Evolutionary conservation across 352 stramenopile species (phyloP).

Genomic region (Phytopythium vexans): DNA sequence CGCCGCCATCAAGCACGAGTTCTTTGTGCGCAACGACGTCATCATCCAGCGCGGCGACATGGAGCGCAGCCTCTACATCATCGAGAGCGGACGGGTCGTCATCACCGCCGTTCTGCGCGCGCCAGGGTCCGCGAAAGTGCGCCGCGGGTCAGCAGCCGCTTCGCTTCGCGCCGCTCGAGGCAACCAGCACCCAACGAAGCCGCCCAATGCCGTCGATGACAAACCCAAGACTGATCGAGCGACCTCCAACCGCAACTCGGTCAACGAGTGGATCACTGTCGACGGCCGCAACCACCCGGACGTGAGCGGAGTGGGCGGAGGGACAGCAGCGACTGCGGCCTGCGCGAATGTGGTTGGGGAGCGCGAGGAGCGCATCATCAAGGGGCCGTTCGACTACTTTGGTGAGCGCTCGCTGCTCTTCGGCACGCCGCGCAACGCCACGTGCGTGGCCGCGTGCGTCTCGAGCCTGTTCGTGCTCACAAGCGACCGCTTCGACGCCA

Average conservation of each 20-base stretch:
- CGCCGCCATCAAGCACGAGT: conserved; percentile 62
- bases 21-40: conserved; percentile 71
- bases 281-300: too few species aligned
- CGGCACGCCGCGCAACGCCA: conserved; percentile 62
- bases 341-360: conserved; percentile 17
- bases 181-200: too few species aligned
- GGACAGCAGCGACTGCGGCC: not conserved
- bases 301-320: too few species aligned
- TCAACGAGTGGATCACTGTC: too few species aligned
- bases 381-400: conserved; percentile 75
- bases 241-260: too few species aligned
- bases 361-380: conserved; percentile 63
- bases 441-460: conserved; percentile 64
- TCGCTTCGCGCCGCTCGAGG: too few species aligned
- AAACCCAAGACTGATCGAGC: too few species aligned
- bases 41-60: conserved; percentile 68
- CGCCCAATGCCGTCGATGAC: too few species aligned
- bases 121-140: too few species aligned
- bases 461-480: conserved; percentile 71
- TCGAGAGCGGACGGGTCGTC: conserved; percentile 65
- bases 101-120: conserved; percentile 52
- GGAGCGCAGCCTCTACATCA: conserved; percentile 60
- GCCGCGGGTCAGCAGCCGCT: too few species aligned
- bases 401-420: conserved; percentile 73
- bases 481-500: conserved; percentile 56